Conservation (phyloP, 2,329 filamentous ascomycete species). For the Epichloe uncinata region DNA sequence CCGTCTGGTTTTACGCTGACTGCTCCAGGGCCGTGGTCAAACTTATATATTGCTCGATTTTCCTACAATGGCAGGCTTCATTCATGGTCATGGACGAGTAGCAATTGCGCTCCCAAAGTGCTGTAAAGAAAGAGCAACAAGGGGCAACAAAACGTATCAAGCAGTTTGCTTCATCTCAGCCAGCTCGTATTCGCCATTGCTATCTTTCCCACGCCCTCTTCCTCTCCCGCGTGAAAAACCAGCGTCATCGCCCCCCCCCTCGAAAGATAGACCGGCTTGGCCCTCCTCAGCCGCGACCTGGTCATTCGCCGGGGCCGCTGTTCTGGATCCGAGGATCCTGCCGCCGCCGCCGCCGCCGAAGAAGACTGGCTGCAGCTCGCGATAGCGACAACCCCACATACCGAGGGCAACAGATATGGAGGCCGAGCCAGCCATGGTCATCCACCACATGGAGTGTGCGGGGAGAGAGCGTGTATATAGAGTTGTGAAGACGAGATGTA, state of each 20-base stretch:
- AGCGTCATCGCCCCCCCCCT: slow-evolving; percentile 19
- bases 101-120: too few species aligned
- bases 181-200: slow-evolving; percentile 54
- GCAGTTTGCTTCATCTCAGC: slow-evolving; percentile 31
- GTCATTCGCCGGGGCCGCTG: slow-evolving; percentile 9
- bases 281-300: slow-evolving; percentile 12
- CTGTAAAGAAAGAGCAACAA: not conserved
- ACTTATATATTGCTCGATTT: too few species aligned
- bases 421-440: slow-evolving; percentile 35
- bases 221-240: slow-evolving; percentile 1
- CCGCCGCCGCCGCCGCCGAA: slow-evolving; percentile 64
- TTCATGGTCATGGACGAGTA: not conserved
- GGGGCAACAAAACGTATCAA: not conserved
- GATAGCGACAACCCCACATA: slow-evolving; percentile 83
- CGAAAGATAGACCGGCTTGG: slow-evolving; percentile 20
- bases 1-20: too few species aligned
- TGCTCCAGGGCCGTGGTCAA: too few species aligned
- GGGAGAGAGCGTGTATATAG: slow-evolving; percentile 70
- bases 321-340: slow-evolving; percentile 18
- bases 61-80: too few species aligned
- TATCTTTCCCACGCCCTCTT: slow-evolving; percentile 38
- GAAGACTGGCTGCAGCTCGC: slow-evolving; percentile 76
- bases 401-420: slow-evolving; percentile 45
- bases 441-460: slow-evolving; percentile 77
- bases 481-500: slow-evolving; percentile 66